Evolutionary conservation across 2,329 filamentous ascomycete species (phyloP), one percentile per base, ranked within the genome.

Genomic region (Aschersonia sp.): DNA sequence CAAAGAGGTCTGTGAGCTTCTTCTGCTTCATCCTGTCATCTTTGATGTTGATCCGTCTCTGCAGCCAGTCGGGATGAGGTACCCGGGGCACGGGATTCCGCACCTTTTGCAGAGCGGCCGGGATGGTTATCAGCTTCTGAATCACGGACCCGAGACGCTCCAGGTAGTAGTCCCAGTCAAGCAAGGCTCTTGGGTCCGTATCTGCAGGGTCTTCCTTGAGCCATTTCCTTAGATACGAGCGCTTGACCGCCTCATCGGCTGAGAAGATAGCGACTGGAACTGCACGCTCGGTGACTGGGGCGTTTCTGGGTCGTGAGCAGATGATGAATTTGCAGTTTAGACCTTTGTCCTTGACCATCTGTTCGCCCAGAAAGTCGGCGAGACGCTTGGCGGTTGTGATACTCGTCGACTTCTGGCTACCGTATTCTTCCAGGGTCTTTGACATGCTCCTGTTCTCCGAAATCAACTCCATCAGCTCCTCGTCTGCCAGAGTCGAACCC

Each of bases 251-350:
- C 49, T 89, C 82, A 48, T 97, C 90, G 0, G 92, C 88, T 0
- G 92, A 96, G 65, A 98, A 97, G 52, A 99, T 98, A 22, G 92
- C 88, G 5, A 98, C 88, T 0, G 92, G 92, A 50, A 98, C 78
- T 29, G 92, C 92, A 57, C 92, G 78, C 55, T 98, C 94, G 0
- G 92, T 98, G 51, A 98, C 89, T 2, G 92, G 90, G 0, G 90
- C 87, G 58, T 86, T 86, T 58, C 81, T 85, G 4, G 92, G 92
- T 53, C 77, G 79, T 11, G 87, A 77, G 46, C 89, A 95, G 59
- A 99, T 96, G 62, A 99, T 96, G 65, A 97, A 99, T 67, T 97
- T 97, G 81, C 92, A 99, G 69, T 98, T 98, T 56, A 99, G 66
- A 4, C 92, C 92, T 65, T 97, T 98, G 67, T 99, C 94, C 61